A percentile compares a stretch with the other conserved stretches of the same genome.
Conservation (phyloP, 2,329 filamentous ascomycete genomes). For the Xylaria sp. region DNA sequence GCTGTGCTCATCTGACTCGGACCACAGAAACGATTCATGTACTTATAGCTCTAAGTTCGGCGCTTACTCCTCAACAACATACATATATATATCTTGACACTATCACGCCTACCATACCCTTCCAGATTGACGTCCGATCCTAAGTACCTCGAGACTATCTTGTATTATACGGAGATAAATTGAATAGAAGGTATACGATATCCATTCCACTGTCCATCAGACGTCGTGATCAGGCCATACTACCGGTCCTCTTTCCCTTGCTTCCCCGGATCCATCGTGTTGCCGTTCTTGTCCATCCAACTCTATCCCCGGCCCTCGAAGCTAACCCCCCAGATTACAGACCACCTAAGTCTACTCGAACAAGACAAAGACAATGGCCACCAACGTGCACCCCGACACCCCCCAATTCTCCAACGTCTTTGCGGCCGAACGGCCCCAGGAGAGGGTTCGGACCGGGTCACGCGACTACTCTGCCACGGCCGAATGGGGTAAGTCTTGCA, state of each 20-base stretch:
- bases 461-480: conserved; percentile 41
- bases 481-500: conserved; percentile 50
- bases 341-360: neutral
- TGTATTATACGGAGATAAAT: neutral
- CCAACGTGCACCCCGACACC: conserved; percentile 24
- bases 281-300: neutral
- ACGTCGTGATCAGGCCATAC: neutral
- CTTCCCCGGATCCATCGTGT: neutral
- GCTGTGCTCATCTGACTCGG: neutral
- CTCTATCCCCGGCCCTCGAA: neutral
- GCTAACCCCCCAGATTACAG: conserved; percentile 1
- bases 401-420: conserved; percentile 38
- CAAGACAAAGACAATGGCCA: conserved; percentile 24
- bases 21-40: neutral
- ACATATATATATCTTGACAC: neutral
- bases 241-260: neutral
- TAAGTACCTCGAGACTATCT: neutral
- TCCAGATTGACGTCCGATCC: neutral
- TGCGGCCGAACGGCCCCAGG: conserved; percentile 38
- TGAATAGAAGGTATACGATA: neutral
- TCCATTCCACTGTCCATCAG: neutral
- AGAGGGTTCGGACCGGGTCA: conserved; percentile 39
- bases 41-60: neutral
- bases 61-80: neutral
- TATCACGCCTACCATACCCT: too few relatives aligned